phyloP scores from a whole-genome alignment of 2,329 filamentous ascomycete species.

The Sphaerulina populicola region DNA sequence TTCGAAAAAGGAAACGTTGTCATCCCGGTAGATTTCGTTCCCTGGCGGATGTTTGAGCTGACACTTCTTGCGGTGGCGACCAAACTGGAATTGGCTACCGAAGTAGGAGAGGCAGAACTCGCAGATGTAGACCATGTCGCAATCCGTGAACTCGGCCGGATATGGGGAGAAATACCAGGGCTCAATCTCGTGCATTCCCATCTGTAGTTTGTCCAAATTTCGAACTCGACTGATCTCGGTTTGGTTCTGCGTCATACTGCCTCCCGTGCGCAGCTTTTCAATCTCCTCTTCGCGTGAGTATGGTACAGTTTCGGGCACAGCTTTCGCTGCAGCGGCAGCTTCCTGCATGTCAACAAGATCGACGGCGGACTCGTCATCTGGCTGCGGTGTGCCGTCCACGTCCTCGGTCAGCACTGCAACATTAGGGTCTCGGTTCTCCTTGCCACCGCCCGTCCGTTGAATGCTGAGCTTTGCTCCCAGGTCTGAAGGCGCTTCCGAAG shows the following conservation, averaged over 20 bases:
- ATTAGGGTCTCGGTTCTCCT: conserved; percentile 49
- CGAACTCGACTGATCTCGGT: conserved; percentile 92
- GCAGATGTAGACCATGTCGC: conserved; percentile 90
- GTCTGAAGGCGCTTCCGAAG: conserved; percentile 35
- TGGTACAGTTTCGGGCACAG: conserved; percentile 40
- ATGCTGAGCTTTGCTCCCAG: conserved; percentile 47
- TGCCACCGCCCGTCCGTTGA: conserved; percentile 46
- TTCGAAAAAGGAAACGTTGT: conserved; percentile 90
- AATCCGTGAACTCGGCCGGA: conserved; percentile 76
- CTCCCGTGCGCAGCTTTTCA: conserved; percentile 85
- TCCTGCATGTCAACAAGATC: conserved; percentile 47
- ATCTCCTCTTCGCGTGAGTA: conserved; percentile 87
- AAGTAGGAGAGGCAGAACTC: conserved; percentile 95
- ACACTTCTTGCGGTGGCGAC: conserved; percentile 81
- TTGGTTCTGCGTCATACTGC: conserved; percentile 98
- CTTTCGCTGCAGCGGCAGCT: conserved; percentile 47
- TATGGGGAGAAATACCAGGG: conserved; percentile 99
- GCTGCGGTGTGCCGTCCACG: conserved; percentile 42
- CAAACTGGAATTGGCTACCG: conserved; percentile 71
- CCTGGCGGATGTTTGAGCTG: conserved; percentile 85
- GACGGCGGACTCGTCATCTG: conserved; percentile 46
- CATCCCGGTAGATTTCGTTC: conserved; percentile 96
- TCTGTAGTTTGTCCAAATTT: conserved; percentile 89
- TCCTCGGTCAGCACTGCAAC: conserved; percentile 41
- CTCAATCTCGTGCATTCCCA: conserved; percentile 83